phyloP scores from a whole-genome alignment of 257 asterid species.

The Coffea eugenioides region DNA sequence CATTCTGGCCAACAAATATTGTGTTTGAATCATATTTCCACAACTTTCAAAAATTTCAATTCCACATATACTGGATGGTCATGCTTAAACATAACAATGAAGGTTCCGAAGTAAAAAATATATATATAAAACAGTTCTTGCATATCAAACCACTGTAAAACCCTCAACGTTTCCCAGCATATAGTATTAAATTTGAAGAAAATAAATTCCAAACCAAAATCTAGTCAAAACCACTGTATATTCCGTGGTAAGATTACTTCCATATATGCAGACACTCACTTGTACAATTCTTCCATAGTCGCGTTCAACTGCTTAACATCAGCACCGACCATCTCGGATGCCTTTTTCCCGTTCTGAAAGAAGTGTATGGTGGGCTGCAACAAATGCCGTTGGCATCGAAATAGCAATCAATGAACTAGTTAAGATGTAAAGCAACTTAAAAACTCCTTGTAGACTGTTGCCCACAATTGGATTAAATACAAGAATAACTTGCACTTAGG shows the following conservation, averaged over 20 bases:
- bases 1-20: background rate
- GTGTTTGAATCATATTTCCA: background rate
- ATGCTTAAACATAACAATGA: background rate
- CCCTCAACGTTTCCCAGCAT: background rate
- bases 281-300: conserved; percentile 73
- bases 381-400: conserved; percentile 24
- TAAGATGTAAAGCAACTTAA: background rate
- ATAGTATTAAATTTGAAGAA: background rate
- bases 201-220: no score
- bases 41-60: background rate
- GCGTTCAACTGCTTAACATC: conserved; percentile 70
- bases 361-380: conserved; percentile 93
- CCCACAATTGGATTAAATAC: background rate
- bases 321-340: conserved; percentile 73
- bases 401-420: background rate
- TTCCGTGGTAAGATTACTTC: background rate
- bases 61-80: background rate
- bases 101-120: background rate
- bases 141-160: background rate
- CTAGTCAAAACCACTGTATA: background rate
- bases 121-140: background rate
- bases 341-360: conserved; percentile 80
- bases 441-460: background rate
- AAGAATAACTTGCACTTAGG: background rate
- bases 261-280: conserved; percentile 31